Conservation (phyloP, 1,284 basidiomycete species). For the Cutaneotrichosporon sp. region DNA sequence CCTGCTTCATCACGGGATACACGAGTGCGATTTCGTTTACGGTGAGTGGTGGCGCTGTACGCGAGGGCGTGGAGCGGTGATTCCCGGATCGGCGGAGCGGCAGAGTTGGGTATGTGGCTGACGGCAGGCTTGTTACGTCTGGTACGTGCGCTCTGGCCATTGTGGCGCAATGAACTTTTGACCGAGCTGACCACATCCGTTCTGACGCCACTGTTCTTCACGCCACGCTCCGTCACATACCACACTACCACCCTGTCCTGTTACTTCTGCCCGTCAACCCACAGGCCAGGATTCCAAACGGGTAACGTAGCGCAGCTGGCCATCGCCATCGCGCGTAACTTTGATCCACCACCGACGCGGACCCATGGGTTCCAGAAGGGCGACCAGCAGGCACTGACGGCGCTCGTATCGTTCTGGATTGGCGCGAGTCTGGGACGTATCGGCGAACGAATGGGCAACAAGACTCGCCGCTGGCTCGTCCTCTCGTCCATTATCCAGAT, state of each 20-base stretch:
- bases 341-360: conserved; percentile 53
- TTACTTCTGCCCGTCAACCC: background rate
- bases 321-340: conserved; percentile 60
- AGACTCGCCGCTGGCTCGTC: conserved; percentile 69
- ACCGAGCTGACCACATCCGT: background rate
- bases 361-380: conserved; percentile 62
- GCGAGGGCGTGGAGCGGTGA: too few relatives aligned
- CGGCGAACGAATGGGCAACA: conserved; percentile 57
- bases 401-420: conserved; percentile 62
- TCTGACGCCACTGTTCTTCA: background rate
- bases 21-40: conserved; percentile 71
- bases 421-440: conserved; percentile 47
- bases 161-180: background rate
- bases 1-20: conserved; percentile 81
- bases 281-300: conserved; percentile 20
- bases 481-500: conserved; percentile 66
- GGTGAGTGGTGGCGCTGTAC: too few relatives aligned
- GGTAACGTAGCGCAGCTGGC: conserved; percentile 55
- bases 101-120: too few relatives aligned
- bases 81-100: too few relatives aligned
- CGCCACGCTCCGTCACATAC: background rate
- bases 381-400: conserved; percentile 74
- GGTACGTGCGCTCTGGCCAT: conserved; percentile 1
- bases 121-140: conserved; percentile 7
- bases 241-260: background rate